Conservation (phyloP, 129 eudicot species). For the Chrysanthemum makinoi region DNA sequence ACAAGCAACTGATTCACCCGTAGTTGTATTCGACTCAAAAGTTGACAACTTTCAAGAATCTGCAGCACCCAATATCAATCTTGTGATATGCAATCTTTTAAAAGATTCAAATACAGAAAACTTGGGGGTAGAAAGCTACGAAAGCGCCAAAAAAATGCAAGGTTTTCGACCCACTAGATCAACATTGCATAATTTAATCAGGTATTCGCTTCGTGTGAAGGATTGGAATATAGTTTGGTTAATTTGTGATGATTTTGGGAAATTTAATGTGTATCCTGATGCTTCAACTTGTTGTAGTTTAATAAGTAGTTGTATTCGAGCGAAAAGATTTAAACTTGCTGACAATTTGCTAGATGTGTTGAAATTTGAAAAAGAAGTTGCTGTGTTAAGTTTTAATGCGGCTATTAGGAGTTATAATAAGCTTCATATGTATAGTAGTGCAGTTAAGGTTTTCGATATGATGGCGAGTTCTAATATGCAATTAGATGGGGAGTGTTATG, state of each 20-base stretch:
- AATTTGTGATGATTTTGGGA: constrained; percentile 53
- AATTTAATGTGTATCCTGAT: constrained; percentile 55
- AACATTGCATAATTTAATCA: constrained; percentile 53
- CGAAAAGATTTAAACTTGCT: constrained; percentile 65
- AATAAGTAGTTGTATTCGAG: constrained; percentile 56
- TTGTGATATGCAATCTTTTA: constrained; percentile 49
- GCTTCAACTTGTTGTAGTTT: constrained; percentile 52
- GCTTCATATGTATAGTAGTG: constrained; percentile 84
- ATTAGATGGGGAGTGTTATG: constrained; percentile 59
- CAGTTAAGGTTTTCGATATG: constrained; percentile 42
- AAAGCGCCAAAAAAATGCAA: constrained; percentile 50
- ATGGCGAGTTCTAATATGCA: constrained; percentile 48
- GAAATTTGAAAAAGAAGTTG: constrained; percentile 39
- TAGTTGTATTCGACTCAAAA: constrained; percentile 35
- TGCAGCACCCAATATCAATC: constrained; percentile 41
- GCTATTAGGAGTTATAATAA: constrained; percentile 85
- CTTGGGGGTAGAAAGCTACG: constrained; percentile 52
- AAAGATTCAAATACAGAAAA: constrained; percentile 53
- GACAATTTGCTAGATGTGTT: constrained; percentile 44
- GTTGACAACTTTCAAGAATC: constrained; percentile 30
- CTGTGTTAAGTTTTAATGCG: constrained; percentile 52
- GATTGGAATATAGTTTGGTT: constrained; percentile 55
- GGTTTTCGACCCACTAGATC: constrained; percentile 57
- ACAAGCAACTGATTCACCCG: constrained; percentile 28
- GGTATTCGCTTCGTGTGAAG: constrained; percentile 58